Percentiles rank a stretch among this genome's conserved stretches.
phyloP scores from a whole-genome alignment of 345 rosid genomes.

The Heritiera fomes region DNA sequence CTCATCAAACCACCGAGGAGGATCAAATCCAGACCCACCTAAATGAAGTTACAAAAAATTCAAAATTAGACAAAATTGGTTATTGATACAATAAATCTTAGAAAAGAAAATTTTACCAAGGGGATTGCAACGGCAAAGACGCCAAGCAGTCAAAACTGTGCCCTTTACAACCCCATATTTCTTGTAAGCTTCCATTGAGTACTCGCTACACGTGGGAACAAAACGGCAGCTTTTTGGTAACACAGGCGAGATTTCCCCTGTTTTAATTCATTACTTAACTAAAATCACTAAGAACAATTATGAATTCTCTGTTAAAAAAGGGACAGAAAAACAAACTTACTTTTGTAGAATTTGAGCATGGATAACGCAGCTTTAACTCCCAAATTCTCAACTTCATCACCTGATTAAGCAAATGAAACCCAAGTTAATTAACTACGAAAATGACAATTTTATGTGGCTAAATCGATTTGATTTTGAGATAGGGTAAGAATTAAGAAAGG shows the following conservation, averaged over 20 bases:
- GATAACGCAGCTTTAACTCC: slow-evolving; percentile 85
- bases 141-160: slow-evolving; percentile 71
- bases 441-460: neutral
- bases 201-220: slow-evolving; percentile 87
- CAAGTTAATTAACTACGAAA: neutral
- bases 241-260: slow-evolving; percentile 90
- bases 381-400: slow-evolving; percentile 42
- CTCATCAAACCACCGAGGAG: slow-evolving; percentile 91
- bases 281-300: neutral
- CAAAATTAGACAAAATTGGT: neutral
- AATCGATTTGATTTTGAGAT: neutral
- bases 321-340: neutral
- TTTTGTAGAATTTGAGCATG: slow-evolving; percentile 76
- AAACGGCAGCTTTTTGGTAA: slow-evolving; percentile 79
- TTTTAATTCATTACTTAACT: slow-evolving; percentile 13
- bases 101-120: slow-evolving; percentile 48
- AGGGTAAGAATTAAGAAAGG: slow-evolving; percentile 7
- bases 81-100: neutral
- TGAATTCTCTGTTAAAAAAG: neutral
- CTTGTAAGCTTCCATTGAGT: slow-evolving; percentile 93
- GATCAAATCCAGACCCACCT: slow-evolving; percentile 90
- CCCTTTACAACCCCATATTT: slow-evolving; percentile 79
- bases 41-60: neutral
- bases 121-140: slow-evolving; percentile 93
- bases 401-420: slow-evolving; percentile 29